Evolutionary conservation across 257 asterid genomes (phyloP).

Genomic region (Salvia rosmarinus): DNA sequence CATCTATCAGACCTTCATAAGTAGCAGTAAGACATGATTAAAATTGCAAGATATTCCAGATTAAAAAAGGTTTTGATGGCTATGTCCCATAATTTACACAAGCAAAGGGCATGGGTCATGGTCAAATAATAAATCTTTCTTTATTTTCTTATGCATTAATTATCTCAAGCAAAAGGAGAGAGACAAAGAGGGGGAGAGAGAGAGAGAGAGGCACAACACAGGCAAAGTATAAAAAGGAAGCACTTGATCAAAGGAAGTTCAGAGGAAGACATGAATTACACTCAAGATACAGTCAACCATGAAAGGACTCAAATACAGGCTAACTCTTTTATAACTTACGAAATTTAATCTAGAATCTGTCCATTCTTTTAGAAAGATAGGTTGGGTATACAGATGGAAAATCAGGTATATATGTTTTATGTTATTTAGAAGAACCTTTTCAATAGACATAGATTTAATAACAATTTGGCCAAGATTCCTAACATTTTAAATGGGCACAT

Average conservation of each 20-base stretch:
- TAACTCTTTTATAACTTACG: neutral
- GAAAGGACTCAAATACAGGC: neutral
- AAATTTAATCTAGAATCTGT: conserved; percentile 9
- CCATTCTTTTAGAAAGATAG: neutral
- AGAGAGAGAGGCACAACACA: neutral
- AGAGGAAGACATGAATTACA: neutral
- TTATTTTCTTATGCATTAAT: neutral
- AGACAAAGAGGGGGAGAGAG: no score
- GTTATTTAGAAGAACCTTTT: neutral
- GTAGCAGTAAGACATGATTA: neutral
- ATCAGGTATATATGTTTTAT: neutral
- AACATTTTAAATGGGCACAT: neutral
- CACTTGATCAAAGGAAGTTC: neutral
- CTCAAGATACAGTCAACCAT: neutral
- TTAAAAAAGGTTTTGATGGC: neutral
- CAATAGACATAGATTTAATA: neutral
- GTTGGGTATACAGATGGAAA: neutral
- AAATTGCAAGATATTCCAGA: neutral
- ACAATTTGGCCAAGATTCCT: conserved; percentile 2
- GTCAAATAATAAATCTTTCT: neutral
- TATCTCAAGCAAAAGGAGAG: neutral
- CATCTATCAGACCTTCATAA: neutral
- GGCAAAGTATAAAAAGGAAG: neutral
- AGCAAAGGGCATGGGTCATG: neutral
- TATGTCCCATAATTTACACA: neutral